Base-by-base conservation (phyloP, 176 grass and related monocot species). In the Avena eriantha region DNA sequence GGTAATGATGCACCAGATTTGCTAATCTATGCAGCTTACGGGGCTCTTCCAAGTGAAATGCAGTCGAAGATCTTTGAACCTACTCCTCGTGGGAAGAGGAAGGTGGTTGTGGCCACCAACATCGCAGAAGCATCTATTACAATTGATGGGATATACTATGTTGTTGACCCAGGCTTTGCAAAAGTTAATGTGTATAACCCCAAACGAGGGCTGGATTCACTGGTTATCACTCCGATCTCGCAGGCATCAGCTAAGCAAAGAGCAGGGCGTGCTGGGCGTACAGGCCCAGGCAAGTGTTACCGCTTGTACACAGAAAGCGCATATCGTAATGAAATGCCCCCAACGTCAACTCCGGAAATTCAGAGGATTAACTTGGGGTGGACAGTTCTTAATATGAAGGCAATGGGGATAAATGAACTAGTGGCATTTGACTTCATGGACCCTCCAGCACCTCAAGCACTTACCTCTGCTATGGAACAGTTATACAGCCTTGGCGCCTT, bases 21-120 rank as follows among this genome's bases (percentile, higher is more conserved):
- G 57, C 71, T 95, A 50, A 86, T 95, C 56, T 80, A 60, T 63
- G 77, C 93, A 35, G 93, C 92, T 2, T 92, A 92, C 31, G 85
- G 90, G 71, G 90, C 93, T 11, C 88, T 92, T 61, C 87, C 87
- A 54, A 31, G n/a, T 73, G 87, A 89, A 80, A 63, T 80, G 56
- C 87, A 89, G 12, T 89, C 87, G 54, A 84, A 79, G 82, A 89
- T 89, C 47, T 89, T 89, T 16, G 76, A 85, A 23, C 82, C 90
- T 63, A 82, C 90, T 72, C 82, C 90, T 72, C 82, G 78, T 76
- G 93, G 87, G 21, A 95, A 90, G 85, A 92, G 93, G 87, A 95
- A 95, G 75, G 93, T 95, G 29, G 88, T 95, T 35, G 90, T 95
- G 78, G 93, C 93, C 41, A 95, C 93, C 66, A 95, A 95, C 57